phyloP scores from a whole-genome alignment of 2,329 filamentous ascomycete genomes.

The Cladosporium sp. region DNA sequence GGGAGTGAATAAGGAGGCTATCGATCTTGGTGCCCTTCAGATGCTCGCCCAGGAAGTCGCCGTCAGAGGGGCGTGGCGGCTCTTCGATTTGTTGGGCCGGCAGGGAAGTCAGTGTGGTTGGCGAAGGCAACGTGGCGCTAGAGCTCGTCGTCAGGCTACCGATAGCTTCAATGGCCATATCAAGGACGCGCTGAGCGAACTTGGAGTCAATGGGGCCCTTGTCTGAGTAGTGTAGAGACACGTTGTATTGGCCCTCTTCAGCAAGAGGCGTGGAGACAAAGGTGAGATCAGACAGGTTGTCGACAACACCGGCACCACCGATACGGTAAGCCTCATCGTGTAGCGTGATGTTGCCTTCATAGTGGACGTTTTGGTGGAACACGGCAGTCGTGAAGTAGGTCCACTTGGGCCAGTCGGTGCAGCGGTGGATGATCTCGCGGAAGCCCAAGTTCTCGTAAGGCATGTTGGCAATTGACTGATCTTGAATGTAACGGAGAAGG shows the following conservation, averaged over 20 bases:
- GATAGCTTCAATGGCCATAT: conserved; percentile 12
- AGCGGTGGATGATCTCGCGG: conserved; percentile 11
- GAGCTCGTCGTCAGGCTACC: conserved; percentile 6
- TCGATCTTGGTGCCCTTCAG: conserved; percentile 9
- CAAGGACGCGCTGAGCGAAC: conserved; percentile 5
- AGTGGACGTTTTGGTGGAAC: conserved; percentile 12
- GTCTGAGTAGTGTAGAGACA: conserved; percentile 9
- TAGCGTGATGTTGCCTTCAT: conserved; percentile 11
- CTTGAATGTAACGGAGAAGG: conserved; percentile 9
- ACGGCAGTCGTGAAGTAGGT: conserved; percentile 9
- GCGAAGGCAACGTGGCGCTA: conserved; percentile 5
- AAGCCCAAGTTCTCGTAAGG: conserved; percentile 11
- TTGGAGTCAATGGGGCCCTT: conserved; percentile 6
- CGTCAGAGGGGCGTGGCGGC: conserved; percentile 5
- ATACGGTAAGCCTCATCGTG: conserved; percentile 9
- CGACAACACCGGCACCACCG: conserved; percentile 9
- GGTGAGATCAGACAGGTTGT: conserved; percentile 7
- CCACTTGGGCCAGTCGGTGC: conserved; percentile 7
- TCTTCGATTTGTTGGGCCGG: conserved; percentile 7
- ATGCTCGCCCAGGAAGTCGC: conserved; percentile 7
- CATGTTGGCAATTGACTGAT: conserved; percentile 10
- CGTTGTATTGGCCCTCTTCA: conserved; percentile 8
- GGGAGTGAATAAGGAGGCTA: conserved; percentile 5
- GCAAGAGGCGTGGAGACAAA: conserved; percentile 10
- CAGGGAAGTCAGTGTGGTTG: conserved; percentile 4